Conservation (phyloP, 169 alveolate species). For the Babesia bigemina region DNA sequence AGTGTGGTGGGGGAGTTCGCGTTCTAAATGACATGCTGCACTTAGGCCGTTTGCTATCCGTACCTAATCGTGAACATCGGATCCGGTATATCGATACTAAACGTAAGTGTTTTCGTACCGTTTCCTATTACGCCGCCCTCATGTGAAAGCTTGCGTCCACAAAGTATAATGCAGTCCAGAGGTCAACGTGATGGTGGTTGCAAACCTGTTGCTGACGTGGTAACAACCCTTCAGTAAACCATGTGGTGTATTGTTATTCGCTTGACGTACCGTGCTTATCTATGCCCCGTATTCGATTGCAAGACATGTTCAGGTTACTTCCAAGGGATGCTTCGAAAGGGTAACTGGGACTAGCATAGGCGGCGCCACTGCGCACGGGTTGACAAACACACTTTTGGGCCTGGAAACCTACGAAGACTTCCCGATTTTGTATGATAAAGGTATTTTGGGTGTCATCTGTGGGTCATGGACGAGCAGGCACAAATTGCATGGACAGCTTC, state of each 20-base stretch:
- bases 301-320: slow-evolving; percentile 10
- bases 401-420: background rate
- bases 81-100: slow-evolving; percentile 50
- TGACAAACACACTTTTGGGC: slow-evolving; percentile 25
- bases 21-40: background rate
- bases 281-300: too few relatives aligned
- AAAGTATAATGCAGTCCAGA: too few relatives aligned
- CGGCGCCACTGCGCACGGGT: slow-evolving; percentile 58
- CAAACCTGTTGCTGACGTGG: too few relatives aligned
- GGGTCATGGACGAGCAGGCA: slow-evolving; percentile 1
- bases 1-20: slow-evolving; percentile 11
- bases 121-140: too few relatives aligned
- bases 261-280: too few relatives aligned
- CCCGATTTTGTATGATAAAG: background rate
- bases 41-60: slow-evolving; percentile 35
- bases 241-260: too few relatives aligned
- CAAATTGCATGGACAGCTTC: slow-evolving; percentile 35
- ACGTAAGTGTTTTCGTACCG: slow-evolving; percentile 9
- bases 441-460: background rate
- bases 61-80: slow-evolving; percentile 59
- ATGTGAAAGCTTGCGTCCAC: too few relatives aligned
- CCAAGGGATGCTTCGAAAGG: slow-evolving; percentile 20
- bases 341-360: slow-evolving; percentile 58
- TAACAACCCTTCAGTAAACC: too few relatives aligned
- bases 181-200: too few relatives aligned